Evolutionary conservation across 352 stramenopile species (phyloP).

Genomic region (Blastocystis sp.): DNA sequence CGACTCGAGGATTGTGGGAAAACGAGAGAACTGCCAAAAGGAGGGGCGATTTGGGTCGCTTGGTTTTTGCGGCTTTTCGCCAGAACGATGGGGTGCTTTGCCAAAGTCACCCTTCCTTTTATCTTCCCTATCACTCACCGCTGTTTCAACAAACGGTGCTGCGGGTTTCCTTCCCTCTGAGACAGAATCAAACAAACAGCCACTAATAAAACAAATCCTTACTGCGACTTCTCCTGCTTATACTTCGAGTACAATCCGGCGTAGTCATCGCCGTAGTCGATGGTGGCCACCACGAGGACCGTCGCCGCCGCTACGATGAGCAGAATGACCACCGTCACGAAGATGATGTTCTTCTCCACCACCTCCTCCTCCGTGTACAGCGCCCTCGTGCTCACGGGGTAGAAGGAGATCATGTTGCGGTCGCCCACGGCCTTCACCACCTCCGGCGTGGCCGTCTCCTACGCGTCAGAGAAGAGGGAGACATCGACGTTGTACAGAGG

Average conservation of each 20-base stretch:
- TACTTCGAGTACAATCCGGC: slow-evolving; percentile 58
- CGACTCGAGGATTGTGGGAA: too few species aligned
- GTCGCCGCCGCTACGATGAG: slow-evolving; percentile 18
- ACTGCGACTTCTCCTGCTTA: slow-evolving; percentile 56
- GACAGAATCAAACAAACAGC: too few species aligned
- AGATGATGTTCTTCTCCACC: slow-evolving; percentile 49
- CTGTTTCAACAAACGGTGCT: too few species aligned
- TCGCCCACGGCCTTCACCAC: not conserved
- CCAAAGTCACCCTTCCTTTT: too few species aligned
- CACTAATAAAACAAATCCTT: too few species aligned
- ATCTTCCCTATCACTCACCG: too few species aligned
- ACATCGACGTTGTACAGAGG: slow-evolving; percentile 6
- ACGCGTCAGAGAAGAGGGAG: not conserved
- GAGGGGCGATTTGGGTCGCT: too few species aligned
- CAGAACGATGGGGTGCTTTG: too few species aligned
- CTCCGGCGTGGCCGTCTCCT: slow-evolving; percentile 5
- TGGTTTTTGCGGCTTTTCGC: too few species aligned
- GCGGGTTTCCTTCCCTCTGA: too few species aligned
- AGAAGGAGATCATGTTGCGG: not conserved
- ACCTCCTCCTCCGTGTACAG: slow-evolving; percentile 26
- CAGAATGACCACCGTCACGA: slow-evolving; percentile 44
- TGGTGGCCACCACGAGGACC: slow-evolving; percentile 34
- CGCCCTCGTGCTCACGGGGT: not conserved
- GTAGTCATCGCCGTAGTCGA: slow-evolving; percentile 54
- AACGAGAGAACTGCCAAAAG: too few species aligned